Percentiles rank a stretch among this genome's conserved stretches.
Evolutionary conservation across 345 rosid genomes (phyloP).

Genomic region (Syzygium oleosum): DNA sequence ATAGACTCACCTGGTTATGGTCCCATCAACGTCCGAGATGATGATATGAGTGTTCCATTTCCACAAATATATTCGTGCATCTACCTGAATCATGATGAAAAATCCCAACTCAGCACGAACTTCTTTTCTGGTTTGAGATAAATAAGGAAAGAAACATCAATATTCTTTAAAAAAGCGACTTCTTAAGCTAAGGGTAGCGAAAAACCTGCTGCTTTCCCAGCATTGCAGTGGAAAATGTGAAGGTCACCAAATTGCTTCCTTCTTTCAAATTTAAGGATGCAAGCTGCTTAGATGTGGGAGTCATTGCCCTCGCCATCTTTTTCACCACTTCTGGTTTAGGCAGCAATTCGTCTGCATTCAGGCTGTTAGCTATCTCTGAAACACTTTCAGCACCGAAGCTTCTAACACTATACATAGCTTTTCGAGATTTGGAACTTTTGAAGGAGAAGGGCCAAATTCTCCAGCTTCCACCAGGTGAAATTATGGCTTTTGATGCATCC

Average conservation of each 20-base stretch:
- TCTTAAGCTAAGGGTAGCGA: conserved; percentile 4
- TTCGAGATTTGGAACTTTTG: conserved; percentile 31
- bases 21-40: conserved; percentile 98
- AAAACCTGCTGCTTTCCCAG: conserved; percentile 83
- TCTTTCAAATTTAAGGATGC: conserved; percentile 72
- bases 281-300: conserved; percentile 87
- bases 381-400: conserved; percentile 18
- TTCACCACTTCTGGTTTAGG: conserved; percentile 26
- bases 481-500: conserved; percentile 25
- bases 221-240: conserved; percentile 87
- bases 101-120: not conserved
- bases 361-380: conserved; percentile 11
- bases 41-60: conserved; percentile 90
- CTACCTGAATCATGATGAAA: conserved; percentile 46
- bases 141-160: not conserved
- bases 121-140: not conserved
- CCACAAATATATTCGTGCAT: conserved; percentile 90
- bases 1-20: conserved; percentile 71
- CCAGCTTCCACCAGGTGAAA: conserved; percentile 61
- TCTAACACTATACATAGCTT: conserved; percentile 17
- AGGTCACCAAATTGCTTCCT: conserved; percentile 66
- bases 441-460: conserved; percentile 80
- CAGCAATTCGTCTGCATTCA: conserved; percentile 17
- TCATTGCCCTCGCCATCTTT: conserved; percentile 43
- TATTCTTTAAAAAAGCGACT: not conserved